phyloP scores from a whole-genome alignment of 2,329 filamentous ascomycete genomes.

The Penicillium sp. region DNA sequence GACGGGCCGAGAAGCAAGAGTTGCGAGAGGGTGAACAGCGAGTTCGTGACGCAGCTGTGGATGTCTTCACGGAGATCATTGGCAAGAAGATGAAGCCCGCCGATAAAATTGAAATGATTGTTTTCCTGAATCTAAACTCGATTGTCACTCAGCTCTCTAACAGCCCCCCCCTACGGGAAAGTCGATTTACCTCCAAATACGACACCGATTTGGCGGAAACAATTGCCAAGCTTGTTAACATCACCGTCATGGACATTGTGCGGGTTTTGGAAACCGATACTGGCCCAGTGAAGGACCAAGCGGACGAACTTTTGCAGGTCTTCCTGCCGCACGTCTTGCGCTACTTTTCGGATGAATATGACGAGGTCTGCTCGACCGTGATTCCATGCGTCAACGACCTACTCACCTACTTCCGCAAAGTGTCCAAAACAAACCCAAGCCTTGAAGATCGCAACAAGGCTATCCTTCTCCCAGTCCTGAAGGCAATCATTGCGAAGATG shows the following conservation, averaged over 20 bases:
- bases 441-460: conserved; percentile 73
- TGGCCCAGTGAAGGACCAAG: conserved; percentile 63
- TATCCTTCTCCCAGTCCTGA: conserved; percentile 83
- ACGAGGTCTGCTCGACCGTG: conserved; percentile 94
- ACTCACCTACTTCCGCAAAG: conserved; percentile 83
- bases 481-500: conserved; percentile 94
- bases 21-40: conserved; percentile 71
- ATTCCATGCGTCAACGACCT: conserved; percentile 92
- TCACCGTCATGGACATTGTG: conserved; percentile 80
- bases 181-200: conserved; percentile 79
- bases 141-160: conserved; percentile 83
- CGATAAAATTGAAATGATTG: conserved; percentile 92
- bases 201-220: conserved; percentile 94
- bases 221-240: conserved; percentile 94
- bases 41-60: conserved; percentile 85
- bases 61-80: conserved; percentile 92
- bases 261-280: conserved; percentile 73
- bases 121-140: conserved; percentile 80
- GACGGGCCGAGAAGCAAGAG: conserved; percentile 63
- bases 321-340: conserved; percentile 86
- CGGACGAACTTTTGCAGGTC: conserved; percentile 72
- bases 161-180: conserved; percentile 76
- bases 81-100: conserved; percentile 95
- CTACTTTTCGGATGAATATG: conserved; percentile 97
- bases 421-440: conserved; percentile 61